phyloP scores from a whole-genome alignment of 2,329 filamentous ascomycete genomes.

The Penicillium aurantiogriseum region DNA sequence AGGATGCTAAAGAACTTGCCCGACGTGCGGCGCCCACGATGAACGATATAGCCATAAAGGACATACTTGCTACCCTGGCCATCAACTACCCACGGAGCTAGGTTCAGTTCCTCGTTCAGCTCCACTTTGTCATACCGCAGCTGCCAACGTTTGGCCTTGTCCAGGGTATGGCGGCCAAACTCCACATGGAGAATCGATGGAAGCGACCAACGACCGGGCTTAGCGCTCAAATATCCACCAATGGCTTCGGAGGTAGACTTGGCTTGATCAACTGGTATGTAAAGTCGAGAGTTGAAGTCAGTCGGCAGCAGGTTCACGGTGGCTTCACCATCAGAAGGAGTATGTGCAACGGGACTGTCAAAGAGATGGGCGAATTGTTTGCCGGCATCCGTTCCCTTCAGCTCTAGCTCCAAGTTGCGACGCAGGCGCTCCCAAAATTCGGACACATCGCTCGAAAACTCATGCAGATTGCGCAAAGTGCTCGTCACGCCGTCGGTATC shows the following conservation, averaged over 20 bases:
- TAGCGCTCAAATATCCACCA: slow-evolving; percentile 31
- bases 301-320: slow-evolving; percentile 36
- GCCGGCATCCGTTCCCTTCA: slow-evolving; percentile 45
- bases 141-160: slow-evolving; percentile 55
- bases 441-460: slow-evolving; percentile 53
- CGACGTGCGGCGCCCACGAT: slow-evolving; percentile 58
- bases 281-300: slow-evolving; percentile 41
- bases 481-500: slow-evolving; percentile 45
- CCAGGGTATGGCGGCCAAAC: slow-evolving; percentile 57
- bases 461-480: slow-evolving; percentile 41
- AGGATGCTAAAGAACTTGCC: slow-evolving; percentile 61
- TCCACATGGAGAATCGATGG: slow-evolving; percentile 56
- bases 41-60: slow-evolving; percentile 60
- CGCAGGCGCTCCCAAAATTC: slow-evolving; percentile 57
- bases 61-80: slow-evolving; percentile 49
- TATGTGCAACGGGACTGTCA: slow-evolving; percentile 40
- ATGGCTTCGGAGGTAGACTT: slow-evolving; percentile 41
- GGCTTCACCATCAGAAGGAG: slow-evolving; percentile 24
- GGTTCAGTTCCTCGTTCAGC: slow-evolving; percentile 53
- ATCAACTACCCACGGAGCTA: slow-evolving; percentile 39
- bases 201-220: slow-evolving; percentile 42
- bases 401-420: slow-evolving; percentile 52
- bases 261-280: slow-evolving; percentile 39
- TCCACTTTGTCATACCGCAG: slow-evolving; percentile 57
- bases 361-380: slow-evolving; percentile 48